Base-by-base conservation (phyloP, 352 stramenopile species). In the Phytophthora pisi region DNA sequence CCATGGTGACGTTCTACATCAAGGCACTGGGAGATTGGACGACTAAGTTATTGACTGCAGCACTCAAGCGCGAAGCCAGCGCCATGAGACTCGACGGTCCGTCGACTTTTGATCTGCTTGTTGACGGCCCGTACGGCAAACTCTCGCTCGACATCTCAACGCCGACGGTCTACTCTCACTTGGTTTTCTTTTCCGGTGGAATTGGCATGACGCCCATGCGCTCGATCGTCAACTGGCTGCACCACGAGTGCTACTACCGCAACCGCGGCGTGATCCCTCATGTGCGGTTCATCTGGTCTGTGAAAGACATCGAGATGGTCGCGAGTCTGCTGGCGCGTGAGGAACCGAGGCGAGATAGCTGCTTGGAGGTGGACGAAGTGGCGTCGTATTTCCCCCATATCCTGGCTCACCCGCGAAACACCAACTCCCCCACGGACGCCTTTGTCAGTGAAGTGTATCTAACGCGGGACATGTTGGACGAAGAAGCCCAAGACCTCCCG, bases 1-100 rank as follows among this genome's bases (percentile, higher is more conserved):
- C 75, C n/a, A 74, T 85, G 67, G 73, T 91, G 4, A 87, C 73
- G 11, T 79, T 96, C 54, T 85, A 91, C 62, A 81, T 96, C 53
- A 82, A 81, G 36, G 66, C 75, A 0, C 10, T 83, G 1, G 84
- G 86, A 18, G 81, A 89, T 46, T 92, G 86, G 86, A 94, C 86
- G 30, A 78, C 70, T 3, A 78, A 77, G 36, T 69, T 94, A 16
- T 68, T 77, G 38, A 67, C 70, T 23, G 69, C 70, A 15, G 64
- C 76, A n/a, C 40, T 86, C 18, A 69, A 75, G 20, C 70, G 65
- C 20, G 70, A 77, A 68, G 70, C 70, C 13, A 74, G 70, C 23
- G 64, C 70, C 0, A 77, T 77, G 70, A 57, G 70, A 51, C 18
- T 71, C 16, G 56, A 64, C 1, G 65, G 70, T 30, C 36, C 65